Evolutionary conservation across 2,329 filamentous ascomycete genomes (phyloP).

Genomic region (Teratosphaeria destructans): DNA sequence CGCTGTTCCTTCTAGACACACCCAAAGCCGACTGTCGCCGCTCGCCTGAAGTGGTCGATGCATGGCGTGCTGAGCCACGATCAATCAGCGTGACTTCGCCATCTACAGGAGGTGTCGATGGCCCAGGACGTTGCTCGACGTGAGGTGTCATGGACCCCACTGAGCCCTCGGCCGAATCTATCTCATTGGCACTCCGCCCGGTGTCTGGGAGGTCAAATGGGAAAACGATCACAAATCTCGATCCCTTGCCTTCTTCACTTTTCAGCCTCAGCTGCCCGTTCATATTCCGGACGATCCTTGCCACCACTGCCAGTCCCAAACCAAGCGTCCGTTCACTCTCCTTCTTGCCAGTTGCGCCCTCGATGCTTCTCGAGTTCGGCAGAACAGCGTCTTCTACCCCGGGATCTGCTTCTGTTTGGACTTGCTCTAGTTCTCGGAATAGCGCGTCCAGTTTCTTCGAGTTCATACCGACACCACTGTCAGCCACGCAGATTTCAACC

Average conservation of each 20-base stretch:
- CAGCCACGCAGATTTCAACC: constrained; percentile 64
- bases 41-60: background rate
- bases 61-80: constrained; percentile 25
- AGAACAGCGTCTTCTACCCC: background rate
- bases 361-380: background rate
- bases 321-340: constrained; percentile 48
- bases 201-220: constrained; percentile 57
- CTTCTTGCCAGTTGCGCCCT: background rate
- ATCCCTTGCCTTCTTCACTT: constrained; percentile 72
- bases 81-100: constrained; percentile 56
- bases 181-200: constrained; percentile 14
- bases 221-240: constrained; percentile 69
- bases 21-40: background rate
- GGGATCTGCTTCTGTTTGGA: constrained; percentile 33
- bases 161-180: constrained; percentile 7
- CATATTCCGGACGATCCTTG: constrained; percentile 79
- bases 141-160: constrained; percentile 16
- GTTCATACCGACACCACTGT: constrained; percentile 61
- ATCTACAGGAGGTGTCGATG: constrained; percentile 12
- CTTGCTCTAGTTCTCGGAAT: constrained; percentile 57
- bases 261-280: constrained; percentile 76
- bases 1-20: constrained; percentile 27
- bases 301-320: constrained; percentile 78
- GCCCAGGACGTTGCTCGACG: constrained; percentile 4
- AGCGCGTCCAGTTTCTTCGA: constrained; percentile 46